Percentiles rank a stretch among this genome's conserved stretches.
Evolutionary conservation across 352 stramenopile species (phyloP).

Genomic region (Phytophthora multivora): DNA sequence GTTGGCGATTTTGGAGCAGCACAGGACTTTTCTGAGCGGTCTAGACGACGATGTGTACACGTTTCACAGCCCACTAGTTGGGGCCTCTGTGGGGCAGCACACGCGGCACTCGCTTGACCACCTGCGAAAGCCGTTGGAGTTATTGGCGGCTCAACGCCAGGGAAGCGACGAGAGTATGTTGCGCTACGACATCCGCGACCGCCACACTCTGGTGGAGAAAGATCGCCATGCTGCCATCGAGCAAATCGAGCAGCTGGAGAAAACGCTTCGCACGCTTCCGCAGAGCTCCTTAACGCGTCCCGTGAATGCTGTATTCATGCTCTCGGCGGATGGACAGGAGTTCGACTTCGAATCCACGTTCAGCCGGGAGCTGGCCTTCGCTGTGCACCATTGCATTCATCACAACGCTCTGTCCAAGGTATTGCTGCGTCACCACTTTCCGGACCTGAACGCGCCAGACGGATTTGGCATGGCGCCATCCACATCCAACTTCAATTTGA

Average conservation of each 20-base stretch:
- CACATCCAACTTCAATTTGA: conserved; percentile 58
- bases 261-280: conserved; percentile 34
- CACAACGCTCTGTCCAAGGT: conserved; percentile 85
- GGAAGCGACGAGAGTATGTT: conserved; percentile 27
- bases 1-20: conserved; percentile 69
- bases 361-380: conserved; percentile 80
- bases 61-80: conserved; percentile 67
- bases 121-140: conserved; percentile 69
- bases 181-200: conserved; percentile 74
- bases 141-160: conserved; percentile 11
- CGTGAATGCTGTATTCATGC: conserved; percentile 76
- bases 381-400: conserved; percentile 87
- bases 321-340: conserved; percentile 72
- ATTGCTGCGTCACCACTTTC: conserved; percentile 73
- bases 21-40: conserved; percentile 51
- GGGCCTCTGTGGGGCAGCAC: conserved; percentile 72
- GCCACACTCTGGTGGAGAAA: conserved; percentile 69
- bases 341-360: conserved; percentile 76
- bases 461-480: conserved; percentile 81
- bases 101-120: conserved; percentile 85
- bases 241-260: conserved; percentile 58
- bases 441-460: conserved; percentile 41
- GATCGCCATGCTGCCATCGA: conserved; percentile 56
- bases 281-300: conserved; percentile 26
- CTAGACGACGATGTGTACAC: conserved; percentile 66